Base-by-base conservation (phyloP, 352 stramenopile species). In the Phytophthora syringae region DNA sequence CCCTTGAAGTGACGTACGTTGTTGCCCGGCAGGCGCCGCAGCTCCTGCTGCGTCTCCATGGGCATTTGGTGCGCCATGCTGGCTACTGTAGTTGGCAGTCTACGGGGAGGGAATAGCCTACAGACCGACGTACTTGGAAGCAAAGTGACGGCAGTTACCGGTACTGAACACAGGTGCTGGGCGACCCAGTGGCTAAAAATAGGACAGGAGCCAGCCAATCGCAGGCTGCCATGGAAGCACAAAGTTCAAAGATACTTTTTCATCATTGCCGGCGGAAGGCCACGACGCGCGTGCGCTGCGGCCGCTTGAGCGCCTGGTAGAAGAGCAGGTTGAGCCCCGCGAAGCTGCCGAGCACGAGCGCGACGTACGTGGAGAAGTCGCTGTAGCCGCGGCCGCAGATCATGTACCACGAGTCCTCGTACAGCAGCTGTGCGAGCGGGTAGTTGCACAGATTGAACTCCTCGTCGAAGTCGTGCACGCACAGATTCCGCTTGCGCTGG, bases 381-480 rank as follows among this genome's bases (percentile, higher is more conserved):
- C 42, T 64, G 74, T 93, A 93, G 45, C 76, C 71, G 36, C 84
- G 83, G 22, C 86, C 86, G 71, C 86, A 95, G 65, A 95, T 89
- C 77, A 90, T 92, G 70, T 93, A 95, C 84, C 83, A 93, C 44
- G 78, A 83, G 52, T 93, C 79, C 53, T 92, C 76, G 49, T 85
- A 84, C 40, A 80, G 61, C 64, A 93, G 57, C 64, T 93, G 84
- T n/a, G 80, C 77, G 55, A 89, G 63, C 0, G 86, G 86, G 60
- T 89, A 89, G 63, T 90, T 91, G 76, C 86, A 95, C 22, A 95
- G 43, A 44, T 88, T 92, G 44, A 90, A 95, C 59, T 89, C 84
- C 61, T 93, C 86, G n/a, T 95, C 81, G 47, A 86, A 95, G 52
- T 92, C 80, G 37, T 90, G 72, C 27, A 88, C 75, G 63, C 86